Conservation (phyloP, 164 flowering plant genomes). For the Paratinospora sagittata region DNA sequence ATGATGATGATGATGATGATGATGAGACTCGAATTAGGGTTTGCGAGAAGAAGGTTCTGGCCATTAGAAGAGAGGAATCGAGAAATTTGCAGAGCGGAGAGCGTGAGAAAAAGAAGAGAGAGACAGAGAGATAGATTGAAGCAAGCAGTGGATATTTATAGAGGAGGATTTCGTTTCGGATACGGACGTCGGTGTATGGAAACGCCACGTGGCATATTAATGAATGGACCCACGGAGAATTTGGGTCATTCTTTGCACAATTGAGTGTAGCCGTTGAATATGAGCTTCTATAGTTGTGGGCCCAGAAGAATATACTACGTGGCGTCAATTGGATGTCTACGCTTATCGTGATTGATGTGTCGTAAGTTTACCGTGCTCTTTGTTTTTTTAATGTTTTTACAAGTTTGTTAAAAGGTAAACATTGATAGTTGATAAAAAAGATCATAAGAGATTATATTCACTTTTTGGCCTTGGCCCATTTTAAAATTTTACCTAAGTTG, state of each 20-base stretch:
- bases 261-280: background rate
- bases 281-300: too few relatives aligned
- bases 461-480: too few relatives aligned
- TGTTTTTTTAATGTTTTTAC: too few relatives aligned
- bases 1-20: slow-evolving; percentile 13
- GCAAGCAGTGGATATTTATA: background rate
- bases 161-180: background rate
- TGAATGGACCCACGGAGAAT: background rate
- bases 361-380: too few relatives aligned
- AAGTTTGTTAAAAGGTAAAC: too few relatives aligned
- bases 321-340: too few relatives aligned
- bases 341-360: too few relatives aligned
- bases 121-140: background rate
- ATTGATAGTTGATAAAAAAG: too few relatives aligned
- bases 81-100: background rate
- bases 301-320: too few relatives aligned
- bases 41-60: slow-evolving; percentile 35
- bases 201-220: background rate
- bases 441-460: too few relatives aligned
- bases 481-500: too few relatives aligned
- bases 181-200: background rate
- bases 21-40: slow-evolving; percentile 24
- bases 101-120: background rate
- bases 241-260: background rate
- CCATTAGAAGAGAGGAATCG: slow-evolving; percentile 19